Conservation (phyloP, 164 flowering plant genomes). For the Pachysandra terminalis region DNA sequence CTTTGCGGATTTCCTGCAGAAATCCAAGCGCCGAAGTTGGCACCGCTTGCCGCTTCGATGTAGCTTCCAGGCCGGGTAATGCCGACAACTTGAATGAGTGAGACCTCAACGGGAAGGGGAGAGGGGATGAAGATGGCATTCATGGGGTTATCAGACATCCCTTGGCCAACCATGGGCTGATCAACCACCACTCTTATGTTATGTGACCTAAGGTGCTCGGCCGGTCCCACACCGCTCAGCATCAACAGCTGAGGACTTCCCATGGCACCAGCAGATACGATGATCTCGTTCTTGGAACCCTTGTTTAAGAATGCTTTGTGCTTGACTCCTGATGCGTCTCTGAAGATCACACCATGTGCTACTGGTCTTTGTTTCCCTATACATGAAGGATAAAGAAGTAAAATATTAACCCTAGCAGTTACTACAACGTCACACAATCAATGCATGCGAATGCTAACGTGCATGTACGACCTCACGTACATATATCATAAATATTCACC, state of each 20-base stretch:
- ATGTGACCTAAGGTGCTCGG: constrained; percentile 36
- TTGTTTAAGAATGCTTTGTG: constrained; percentile 45
- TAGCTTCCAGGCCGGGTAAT: constrained; percentile 58
- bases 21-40: constrained; percentile 15
- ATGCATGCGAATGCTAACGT: too few species aligned
- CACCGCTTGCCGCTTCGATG: constrained; percentile 74
- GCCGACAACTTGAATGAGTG: constrained; percentile 77
- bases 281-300: constrained; percentile 54
- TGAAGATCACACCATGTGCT: constrained; percentile 55
- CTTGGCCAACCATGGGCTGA: constrained; percentile 72
- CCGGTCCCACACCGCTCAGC: constrained; percentile 78
- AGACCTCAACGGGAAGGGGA: constrained; percentile 60
- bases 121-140: constrained; percentile 69
- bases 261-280: constrained; percentile 64
- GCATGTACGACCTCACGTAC: too few species aligned
- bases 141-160: constrained; percentile 84
- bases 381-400: background rate
- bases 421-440: too few species aligned
- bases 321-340: constrained; percentile 32
- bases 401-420: too few species aligned
- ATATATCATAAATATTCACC: too few species aligned
- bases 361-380: constrained; percentile 36
- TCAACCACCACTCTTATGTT: constrained; percentile 46
- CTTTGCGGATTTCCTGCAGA: background rate
- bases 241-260: constrained; percentile 90